Base-by-base conservation (phyloP, 306 rosid genomes). In the Amphicarpaea edgeworthii region DNA sequence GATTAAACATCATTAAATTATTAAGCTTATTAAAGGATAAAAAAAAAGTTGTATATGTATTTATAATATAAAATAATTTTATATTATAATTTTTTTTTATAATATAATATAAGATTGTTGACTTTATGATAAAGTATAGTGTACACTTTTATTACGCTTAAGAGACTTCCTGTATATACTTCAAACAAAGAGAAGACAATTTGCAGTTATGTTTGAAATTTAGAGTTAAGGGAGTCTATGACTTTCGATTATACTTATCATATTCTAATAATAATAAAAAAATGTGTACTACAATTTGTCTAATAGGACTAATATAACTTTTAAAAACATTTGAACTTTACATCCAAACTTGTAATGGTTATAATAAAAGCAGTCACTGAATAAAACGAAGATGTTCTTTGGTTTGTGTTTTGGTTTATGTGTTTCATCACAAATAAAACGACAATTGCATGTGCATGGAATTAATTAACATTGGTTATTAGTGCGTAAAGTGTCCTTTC, bases 371-470 rank as follows among this genome's bases (percentile, higher is more conserved):
- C 7, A n/a, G 14, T 16, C 5, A 6, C 20, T 16, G 8, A 32
- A 34, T 32, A 49, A 73, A 77, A 46, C 65, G 28, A 59, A 26
- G 41, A 42, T 14, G 41, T 28, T 24, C 17, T 78, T 53, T 61
- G 65, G 79, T 64, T 83, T 74, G 14, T 73, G 57, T 57, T 34
- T 73, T n/a, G n/a, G 54, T 51, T 59, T 61, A 26, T 50, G 54
- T 79, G 60, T 32, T 61, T 72, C 75, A 46, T 49, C 80, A 38
- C 38, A 20, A 60, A 71, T 42, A n/a, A 46, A 79, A 70, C 58
- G 67, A 77, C 78, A 77, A 70, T 60, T 81, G 84, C 91, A 85
- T 78, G 90, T 87, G 90, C 79, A 81, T 78, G 85, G 68, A 59
- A 59, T 64, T 61, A 32, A 77, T 62, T 70, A 72, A 66, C 47